A percentile compares a stretch with the other conserved stretches of the same genome.
Conservation (phyloP, 768 basidiomycete species). For the Boletus fagicola region DNA sequence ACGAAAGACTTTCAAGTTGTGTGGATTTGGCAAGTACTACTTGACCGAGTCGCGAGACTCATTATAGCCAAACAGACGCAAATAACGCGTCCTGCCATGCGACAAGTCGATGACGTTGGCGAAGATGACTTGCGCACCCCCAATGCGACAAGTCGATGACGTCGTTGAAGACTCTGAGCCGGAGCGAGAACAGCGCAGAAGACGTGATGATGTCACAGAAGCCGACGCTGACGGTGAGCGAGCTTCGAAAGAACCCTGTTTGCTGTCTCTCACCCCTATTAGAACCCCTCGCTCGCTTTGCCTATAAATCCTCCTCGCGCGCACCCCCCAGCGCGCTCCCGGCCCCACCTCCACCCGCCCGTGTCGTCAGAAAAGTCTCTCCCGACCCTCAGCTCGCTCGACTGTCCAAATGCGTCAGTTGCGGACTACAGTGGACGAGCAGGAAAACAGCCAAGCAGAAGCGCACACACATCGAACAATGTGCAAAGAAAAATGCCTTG, state of each 20-base stretch:
- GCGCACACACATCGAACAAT: constrained; percentile 61
- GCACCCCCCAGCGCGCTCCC: background rate
- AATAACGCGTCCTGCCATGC: constrained; percentile 46
- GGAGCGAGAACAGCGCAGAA: background rate
- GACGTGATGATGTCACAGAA: background rate
- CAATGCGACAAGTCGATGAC: constrained; percentile 9
- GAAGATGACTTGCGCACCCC: too few species aligned
- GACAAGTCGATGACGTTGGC: background rate
- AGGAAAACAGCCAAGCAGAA: constrained; percentile 65
- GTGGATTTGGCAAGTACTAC: too few species aligned
- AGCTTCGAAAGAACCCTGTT: too few species aligned
- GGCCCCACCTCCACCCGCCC: background rate
- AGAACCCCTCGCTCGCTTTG: constrained; percentile 37
- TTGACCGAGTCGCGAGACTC: background rate
- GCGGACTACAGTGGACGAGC: constrained; percentile 65
- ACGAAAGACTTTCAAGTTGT: background rate
- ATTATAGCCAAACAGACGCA: constrained; percentile 30
- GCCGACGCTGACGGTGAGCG: constrained; percentile 4
- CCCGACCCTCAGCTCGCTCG: constrained; percentile 41
- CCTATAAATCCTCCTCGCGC: constrained; percentile 25
- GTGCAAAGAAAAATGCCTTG: constrained; percentile 60
- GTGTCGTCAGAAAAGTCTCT: constrained; percentile 6
- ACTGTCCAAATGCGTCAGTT: constrained; percentile 60
- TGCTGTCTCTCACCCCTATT: background rate
- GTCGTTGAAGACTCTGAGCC: background rate